Percentiles rank a stretch among this genome's conserved stretches.
phyloP scores from a whole-genome alignment of 2,329 filamentous ascomycete genomes.

The Gnomoniopsis sp. region DNA sequence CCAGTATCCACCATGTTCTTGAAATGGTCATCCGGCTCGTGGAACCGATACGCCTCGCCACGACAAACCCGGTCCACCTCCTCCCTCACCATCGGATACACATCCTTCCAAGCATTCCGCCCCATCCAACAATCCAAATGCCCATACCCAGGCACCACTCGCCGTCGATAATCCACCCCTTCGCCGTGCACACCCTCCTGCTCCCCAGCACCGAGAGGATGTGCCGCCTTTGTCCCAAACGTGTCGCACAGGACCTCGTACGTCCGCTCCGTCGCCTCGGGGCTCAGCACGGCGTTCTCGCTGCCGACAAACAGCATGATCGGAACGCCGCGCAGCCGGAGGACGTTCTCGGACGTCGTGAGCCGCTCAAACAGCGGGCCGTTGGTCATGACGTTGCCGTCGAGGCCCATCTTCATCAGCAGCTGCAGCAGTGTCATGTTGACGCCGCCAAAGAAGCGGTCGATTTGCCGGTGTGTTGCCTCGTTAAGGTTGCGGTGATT shows the following conservation, averaged over 20 bases:
- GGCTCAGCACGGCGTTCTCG: conserved; percentile 55
- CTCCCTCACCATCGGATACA: conserved; percentile 53
- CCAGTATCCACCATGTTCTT: conserved; percentile 37
- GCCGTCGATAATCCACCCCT: conserved; percentile 44
- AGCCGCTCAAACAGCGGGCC: conserved; percentile 44
- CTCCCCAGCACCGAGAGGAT: conserved; percentile 17
- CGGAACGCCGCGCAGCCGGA: conserved; percentile 48
- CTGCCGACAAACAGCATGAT: conserved; percentile 53
- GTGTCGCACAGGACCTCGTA: conserved; percentile 50
- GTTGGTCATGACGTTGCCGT: conserved; percentile 51
- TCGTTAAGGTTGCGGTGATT: conserved; percentile 63
- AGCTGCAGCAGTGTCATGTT: conserved; percentile 56
- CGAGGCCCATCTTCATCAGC: conserved; percentile 53
- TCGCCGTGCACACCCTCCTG: conserved; percentile 22
- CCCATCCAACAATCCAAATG: conserved; percentile 64
- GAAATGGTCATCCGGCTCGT: conserved; percentile 41
- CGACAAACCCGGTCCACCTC: conserved; percentile 52
- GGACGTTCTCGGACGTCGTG: conserved; percentile 47
- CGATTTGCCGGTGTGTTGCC: conserved; percentile 59
- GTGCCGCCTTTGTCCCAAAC: conserved; percentile 37
- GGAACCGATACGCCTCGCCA: conserved; percentile 38
- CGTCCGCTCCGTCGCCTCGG: conserved; percentile 49
- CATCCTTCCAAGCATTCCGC: conserved; percentile 54
- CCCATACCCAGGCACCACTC: conserved; percentile 55
- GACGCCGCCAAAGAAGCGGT: conserved; percentile 60